These are phyloP conservation scores for Citropsis articulata DNA, from an alignment of 345 rosid species.

Conservation along the genomic window DNA sequence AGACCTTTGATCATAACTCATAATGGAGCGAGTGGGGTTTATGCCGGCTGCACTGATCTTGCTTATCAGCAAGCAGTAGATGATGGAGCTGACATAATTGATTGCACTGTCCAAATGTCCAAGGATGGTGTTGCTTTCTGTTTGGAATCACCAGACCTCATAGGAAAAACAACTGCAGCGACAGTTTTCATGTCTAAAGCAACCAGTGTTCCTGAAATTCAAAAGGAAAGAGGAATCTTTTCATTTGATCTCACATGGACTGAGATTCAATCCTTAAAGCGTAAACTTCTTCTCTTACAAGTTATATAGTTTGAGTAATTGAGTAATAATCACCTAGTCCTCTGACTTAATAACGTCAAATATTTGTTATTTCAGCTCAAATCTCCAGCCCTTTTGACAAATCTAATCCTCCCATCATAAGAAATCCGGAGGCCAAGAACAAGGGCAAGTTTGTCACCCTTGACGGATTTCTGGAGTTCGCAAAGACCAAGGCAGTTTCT, in stretches of 20 bases:
- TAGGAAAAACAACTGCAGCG: constrained; percentile 54
- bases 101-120: constrained; percentile 82
- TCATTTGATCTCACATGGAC: constrained; percentile 88
- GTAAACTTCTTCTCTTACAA: constrained; percentile 31
- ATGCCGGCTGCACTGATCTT: constrained; percentile 79
- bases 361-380: constrained; percentile 59
- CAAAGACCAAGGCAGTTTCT: constrained; percentile 63
- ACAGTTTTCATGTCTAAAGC: constrained; percentile 52
- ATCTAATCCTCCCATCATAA: constrained; percentile 19
- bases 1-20: constrained; percentile 56
- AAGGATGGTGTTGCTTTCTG: constrained; percentile 86
- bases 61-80: constrained; percentile 76
- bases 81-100: constrained; percentile 79
- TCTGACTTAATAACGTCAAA: neutral
- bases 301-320: neutral
- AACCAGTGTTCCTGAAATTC: constrained; percentile 60
- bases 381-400: constrained; percentile 49
- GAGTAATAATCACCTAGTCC: no score
- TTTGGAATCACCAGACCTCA: constrained; percentile 56
- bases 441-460: constrained; percentile 65
- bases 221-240: constrained; percentile 57
- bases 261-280: constrained; percentile 75
- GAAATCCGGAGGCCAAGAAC: constrained; percentile 68
- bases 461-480: constrained; percentile 59
- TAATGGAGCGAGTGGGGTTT: constrained; percentile 84